A percentile compares a stretch with the other conserved stretches of the same genome.
phyloP scores from a whole-genome alignment of 441 rosid species.

The Populus hybrid region DNA sequence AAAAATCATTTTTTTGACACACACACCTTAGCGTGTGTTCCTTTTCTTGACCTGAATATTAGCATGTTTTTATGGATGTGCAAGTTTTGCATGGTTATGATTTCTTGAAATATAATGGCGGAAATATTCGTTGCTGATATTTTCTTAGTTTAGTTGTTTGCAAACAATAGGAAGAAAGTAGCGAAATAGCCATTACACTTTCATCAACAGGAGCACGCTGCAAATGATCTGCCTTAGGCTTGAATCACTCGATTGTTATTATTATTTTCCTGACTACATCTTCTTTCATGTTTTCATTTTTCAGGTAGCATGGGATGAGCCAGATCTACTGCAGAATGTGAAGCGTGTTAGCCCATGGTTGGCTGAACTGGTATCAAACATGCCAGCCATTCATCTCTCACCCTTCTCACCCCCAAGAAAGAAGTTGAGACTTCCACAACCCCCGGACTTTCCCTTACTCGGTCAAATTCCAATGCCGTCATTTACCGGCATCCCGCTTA shows the following conservation, averaged over 20 bases:
- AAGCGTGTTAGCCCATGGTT: constrained; percentile 62
- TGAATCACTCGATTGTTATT: background rate
- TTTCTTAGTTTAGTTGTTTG: background rate
- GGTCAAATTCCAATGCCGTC: constrained; percentile 58
- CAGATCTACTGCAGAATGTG: constrained; percentile 66
- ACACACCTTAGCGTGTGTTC: background rate
- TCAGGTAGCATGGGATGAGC: constrained; percentile 98
- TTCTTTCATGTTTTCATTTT: constrained; percentile 5
- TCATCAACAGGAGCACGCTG: background rate
- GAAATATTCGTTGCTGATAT: background rate
- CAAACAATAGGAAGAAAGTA: background rate
- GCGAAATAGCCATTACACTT: background rate
- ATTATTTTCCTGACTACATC: background rate
- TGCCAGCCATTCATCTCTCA: constrained; percentile 61
- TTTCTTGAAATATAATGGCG: background rate
- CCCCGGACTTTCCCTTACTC: constrained; percentile 50
- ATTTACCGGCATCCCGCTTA: constrained; percentile 53
- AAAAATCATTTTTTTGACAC: background rate
- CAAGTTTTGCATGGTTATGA: background rate
- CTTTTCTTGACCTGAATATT: background rate
- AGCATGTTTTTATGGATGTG: background rate
- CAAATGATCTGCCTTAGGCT: background rate
- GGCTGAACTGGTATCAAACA: constrained; percentile 76
- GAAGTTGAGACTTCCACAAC: constrained; percentile 38
- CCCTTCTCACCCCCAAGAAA: constrained; percentile 70